A percentile compares a stretch with the other conserved stretches of the same genome.
Evolutionary conservation across 805 yeast genomes (phyloP).

Genomic region (Candida mattraensis): DNA sequence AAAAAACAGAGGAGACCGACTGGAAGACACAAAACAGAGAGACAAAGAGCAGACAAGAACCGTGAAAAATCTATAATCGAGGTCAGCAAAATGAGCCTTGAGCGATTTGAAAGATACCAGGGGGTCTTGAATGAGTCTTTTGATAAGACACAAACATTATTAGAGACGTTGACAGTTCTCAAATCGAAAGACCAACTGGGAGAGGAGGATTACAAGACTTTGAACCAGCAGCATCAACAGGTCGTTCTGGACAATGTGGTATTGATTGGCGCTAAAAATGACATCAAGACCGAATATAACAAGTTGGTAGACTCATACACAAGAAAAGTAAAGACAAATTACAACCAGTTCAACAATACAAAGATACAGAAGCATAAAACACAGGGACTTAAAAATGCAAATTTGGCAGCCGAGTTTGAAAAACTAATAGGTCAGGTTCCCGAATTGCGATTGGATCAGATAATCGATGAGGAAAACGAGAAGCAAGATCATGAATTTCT

Average conservation of each 20-base stretch:
- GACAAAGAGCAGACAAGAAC: not conserved
- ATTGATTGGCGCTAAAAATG: conserved; percentile 21
- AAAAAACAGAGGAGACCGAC: conserved; percentile 3
- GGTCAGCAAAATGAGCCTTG: not conserved
- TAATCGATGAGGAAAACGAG: conserved; percentile 10
- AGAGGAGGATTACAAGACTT: conserved; percentile 3
- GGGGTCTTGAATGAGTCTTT: conserved; percentile 20
- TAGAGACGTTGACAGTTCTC: conserved; percentile 10
- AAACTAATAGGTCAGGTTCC: conserved; percentile 23
- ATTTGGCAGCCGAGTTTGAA: conserved; percentile 15
- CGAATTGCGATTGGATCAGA: conserved; percentile 16
- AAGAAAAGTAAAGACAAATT: conserved; percentile 14
- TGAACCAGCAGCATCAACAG: conserved; percentile 18
- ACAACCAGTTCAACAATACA: conserved; percentile 20
- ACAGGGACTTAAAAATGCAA: conserved; percentile 20
- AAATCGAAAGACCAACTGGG: conserved; percentile 3
- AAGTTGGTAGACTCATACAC: conserved; percentile 13
- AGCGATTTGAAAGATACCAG: conserved; percentile 11
- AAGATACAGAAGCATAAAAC: conserved; percentile 20
- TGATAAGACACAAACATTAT: conserved; percentile 11
- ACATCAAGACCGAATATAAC: conserved; percentile 18
- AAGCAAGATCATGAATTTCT: conserved; percentile 12
- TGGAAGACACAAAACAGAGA: conserved; percentile 3
- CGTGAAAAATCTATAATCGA: not conserved
- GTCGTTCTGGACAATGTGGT: conserved; percentile 23